Base-by-base conservation (phyloP, 2,329 filamentous ascomycete species). In the Penicillium sp. region DNA sequence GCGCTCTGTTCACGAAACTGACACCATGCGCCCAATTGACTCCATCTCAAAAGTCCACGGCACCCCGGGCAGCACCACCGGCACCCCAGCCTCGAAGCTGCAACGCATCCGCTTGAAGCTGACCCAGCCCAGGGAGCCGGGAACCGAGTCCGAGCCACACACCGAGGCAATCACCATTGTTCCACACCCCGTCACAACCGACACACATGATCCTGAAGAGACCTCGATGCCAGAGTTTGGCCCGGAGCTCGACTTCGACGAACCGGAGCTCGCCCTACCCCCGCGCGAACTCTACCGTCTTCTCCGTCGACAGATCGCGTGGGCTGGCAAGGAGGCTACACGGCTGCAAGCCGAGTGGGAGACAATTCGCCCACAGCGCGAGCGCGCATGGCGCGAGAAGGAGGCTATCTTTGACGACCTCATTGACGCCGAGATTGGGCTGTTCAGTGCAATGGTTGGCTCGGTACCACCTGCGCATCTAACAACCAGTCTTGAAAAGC, bases 1-100 rank as follows among this genome's bases (percentile, higher is more conserved):
- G 91, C 89, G 94, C 67, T 97, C 94, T 17, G 93, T 99, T 38
- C 94, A 99, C 79, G 94, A 99, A 74, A 97, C 93, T 4, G 94
- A 99, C 77, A 90, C 91, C 17, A 82, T 96, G 23, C 87, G 91
- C n/a, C 89, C 90, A 5, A 80, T 79, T 15, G 82, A 81, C 57
- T 70, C 75, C 13, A 75, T 78, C 17, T 70, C 76, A 9, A 75
- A 76, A 29, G 66, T 67, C n/a, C 69, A 68, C 39, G 67, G 67
- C 13, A 64, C 68, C n/a, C 55, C 66, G n/a, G 61, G 65, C 51
- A 63, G 65, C 41, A 50, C 60, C 31, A 49, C 61, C 21, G 54
- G 60, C 21, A 72, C 71, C 3, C 69, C 71, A 6, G 65, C 66
- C 15, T 66, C 67, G 23, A 77, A 76, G 58, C 53, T 73, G 15